Base-by-base conservation (phyloP, 495 filamentous ascomycete species). In the Melanomma pulvis-pyrius region DNA sequence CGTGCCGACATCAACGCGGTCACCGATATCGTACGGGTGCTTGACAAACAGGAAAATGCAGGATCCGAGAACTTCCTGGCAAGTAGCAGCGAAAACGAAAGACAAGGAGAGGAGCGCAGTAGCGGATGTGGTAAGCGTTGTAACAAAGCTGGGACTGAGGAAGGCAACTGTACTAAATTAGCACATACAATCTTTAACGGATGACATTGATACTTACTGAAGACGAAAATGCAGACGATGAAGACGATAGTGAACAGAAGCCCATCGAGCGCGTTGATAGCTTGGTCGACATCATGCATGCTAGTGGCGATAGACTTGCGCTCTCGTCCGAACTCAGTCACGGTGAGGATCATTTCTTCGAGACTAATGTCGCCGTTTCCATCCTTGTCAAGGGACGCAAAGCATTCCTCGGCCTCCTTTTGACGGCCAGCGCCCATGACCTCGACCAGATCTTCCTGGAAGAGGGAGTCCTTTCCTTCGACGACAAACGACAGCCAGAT, bases 21-120 rank as follows among this genome's bases (percentile, higher is more conserved):
- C 94, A 44, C 94, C 92, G 25, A 97, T 91, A 74, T 98, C 94
- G 75, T 84, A 91, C 0, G 88, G 92, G 71, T 97, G 94, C 78
- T 98, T 98, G 82, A 97, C 91, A 73, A 98, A 98, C 6, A 98
- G 82, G 80, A 98, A 98, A 75, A 98, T 96, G 79, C 93, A 97
- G 19, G 91, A 96, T 50, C 92, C 93, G 13, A 98, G 83, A 57
- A 98, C 87, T 77, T 98, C 94, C 77, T 98, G 93, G 0, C 89
- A 87, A 3, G 92, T 98, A 65, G 87, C 86, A 19, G 92, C 86
- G 74, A 98, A 98, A 62, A 97, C 88, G 78, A 98, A 98, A 54
- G 92, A 96, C 50, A 97, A 78, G 4, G 93, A 97, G 7, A 98
- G 87, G 50, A 98, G 82, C 1, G 93, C 87, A n/a, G 93, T 97